Conservation (phyloP, 139 green algal species). For the Micromonas pusilla region DNA sequence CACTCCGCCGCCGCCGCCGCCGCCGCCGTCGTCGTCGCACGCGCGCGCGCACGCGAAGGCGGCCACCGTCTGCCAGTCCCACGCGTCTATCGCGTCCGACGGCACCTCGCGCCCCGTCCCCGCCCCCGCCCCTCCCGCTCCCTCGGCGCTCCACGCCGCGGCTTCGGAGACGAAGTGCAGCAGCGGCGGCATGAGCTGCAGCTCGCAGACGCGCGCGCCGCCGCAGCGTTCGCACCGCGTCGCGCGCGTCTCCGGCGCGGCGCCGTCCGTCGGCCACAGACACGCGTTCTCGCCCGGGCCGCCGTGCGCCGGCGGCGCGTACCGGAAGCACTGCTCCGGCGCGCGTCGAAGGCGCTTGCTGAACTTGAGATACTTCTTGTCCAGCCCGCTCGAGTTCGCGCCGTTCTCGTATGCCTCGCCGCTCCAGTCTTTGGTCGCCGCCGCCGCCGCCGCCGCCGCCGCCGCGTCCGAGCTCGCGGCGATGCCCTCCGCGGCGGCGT, state of each 20-base stretch:
- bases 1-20: neutral
- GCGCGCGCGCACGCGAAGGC: neutral
- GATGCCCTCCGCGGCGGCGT: neutral
- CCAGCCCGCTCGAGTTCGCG: neutral
- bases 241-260: neutral
- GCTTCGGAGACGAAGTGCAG: neutral
- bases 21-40: neutral
- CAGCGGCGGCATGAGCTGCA: slow-evolving; percentile 7
- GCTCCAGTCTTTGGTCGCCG: neutral
- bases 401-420: slow-evolving; percentile 17
- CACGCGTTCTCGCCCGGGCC: neutral
- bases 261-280: neutral
- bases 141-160: neutral
- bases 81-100: neutral
- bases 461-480: neutral
- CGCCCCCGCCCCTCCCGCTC: neutral
- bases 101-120: neutral
- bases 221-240: slow-evolving; percentile 9
- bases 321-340: slow-evolving; percentile 13
- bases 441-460: neutral
- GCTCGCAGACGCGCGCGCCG: neutral
- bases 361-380: slow-evolving; percentile 13
- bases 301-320: neutral
- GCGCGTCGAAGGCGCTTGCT: slow-evolving; percentile 8
- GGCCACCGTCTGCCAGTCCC: slow-evolving; percentile 13